These are phyloP conservation scores for Clonostachys rhizophaga DNA, from an alignment of 2,329 filamentous ascomycete genomes.

Conservation along the genomic window DNA sequence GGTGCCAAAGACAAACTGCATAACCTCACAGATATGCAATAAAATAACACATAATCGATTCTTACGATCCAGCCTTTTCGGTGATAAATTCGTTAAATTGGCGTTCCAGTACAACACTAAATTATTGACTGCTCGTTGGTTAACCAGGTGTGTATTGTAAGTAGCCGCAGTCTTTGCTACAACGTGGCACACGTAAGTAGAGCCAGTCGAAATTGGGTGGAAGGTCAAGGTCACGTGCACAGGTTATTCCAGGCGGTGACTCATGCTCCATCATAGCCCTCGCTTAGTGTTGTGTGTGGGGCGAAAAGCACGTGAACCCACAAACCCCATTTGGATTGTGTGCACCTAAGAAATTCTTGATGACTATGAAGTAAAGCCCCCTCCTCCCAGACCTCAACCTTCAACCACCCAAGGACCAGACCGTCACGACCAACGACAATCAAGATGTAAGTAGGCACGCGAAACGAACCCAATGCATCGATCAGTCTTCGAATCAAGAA, in stretches of 20 bases:
- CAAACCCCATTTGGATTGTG: slow-evolving; percentile 29
- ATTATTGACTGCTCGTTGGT: too few relatives aligned
- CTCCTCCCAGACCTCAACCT: slow-evolving; percentile 25
- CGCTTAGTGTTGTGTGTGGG: slow-evolving; percentile 26
- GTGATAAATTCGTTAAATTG: too few relatives aligned
- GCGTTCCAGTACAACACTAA: too few relatives aligned
- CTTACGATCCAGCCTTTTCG: too few relatives aligned
- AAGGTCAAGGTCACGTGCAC: slow-evolving; percentile 10
- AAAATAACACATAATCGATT: too few relatives aligned
- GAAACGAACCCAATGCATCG: too few relatives aligned
- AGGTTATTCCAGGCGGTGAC: neutral
- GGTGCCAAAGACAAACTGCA: too few relatives aligned
- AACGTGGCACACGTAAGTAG: neutral
- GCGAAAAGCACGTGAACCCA: slow-evolving; percentile 33
- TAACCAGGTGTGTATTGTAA: too few relatives aligned
- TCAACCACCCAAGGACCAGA: slow-evolving; percentile 28
- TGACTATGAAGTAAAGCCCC: slow-evolving; percentile 20
- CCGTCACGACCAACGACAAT: slow-evolving; percentile 34
- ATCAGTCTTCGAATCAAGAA: too few relatives aligned
- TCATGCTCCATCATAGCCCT: slow-evolving; percentile 28
- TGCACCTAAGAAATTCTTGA: slow-evolving; percentile 30
- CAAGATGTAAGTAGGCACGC: slow-evolving; percentile 34
- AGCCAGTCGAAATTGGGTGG: slow-evolving; percentile 11
- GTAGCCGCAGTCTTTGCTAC: too few relatives aligned
- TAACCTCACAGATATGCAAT: too few relatives aligned